Percentiles rank a stretch among this genome's conserved stretches.
Evolutionary conservation across 1,284 basidiomycete species (phyloP).

Genomic region (Amylostereum areolatum): DNA sequence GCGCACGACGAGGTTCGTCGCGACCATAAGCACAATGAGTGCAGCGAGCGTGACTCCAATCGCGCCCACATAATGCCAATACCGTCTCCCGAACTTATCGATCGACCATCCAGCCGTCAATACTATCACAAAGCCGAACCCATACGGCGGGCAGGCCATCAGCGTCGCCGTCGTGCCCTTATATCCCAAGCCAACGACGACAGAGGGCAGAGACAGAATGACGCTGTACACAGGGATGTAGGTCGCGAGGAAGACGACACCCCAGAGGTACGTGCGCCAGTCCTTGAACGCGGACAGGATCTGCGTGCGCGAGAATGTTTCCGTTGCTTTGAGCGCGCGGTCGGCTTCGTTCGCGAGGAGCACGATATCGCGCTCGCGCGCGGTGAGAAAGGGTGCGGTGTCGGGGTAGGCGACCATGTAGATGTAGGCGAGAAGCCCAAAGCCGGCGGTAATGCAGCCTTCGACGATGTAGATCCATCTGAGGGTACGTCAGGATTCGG

Average conservation of each 20-base stretch:
- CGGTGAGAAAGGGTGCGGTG: constrained; percentile 24
- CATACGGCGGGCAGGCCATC: constrained; percentile 12
- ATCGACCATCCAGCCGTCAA: constrained; percentile 3
- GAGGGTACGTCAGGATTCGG: constrained; percentile 17
- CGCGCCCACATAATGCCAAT: background rate
- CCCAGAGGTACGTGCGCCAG: constrained; percentile 10
- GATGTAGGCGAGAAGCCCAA: constrained; percentile 23
- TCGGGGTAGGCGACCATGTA: constrained; percentile 24
- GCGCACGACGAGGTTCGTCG: constrained; percentile 20
- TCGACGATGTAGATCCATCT: constrained; percentile 28
- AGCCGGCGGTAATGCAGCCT: constrained; percentile 25
- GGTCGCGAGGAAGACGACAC: constrained; percentile 11
- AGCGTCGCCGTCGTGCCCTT: constrained; percentile 9
- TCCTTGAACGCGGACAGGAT: constrained; percentile 7
- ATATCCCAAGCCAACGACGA: constrained; percentile 10
- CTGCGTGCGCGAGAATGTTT: constrained; percentile 2
- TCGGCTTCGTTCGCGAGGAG: constrained; percentile 8
- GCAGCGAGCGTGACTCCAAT: constrained; percentile 2
- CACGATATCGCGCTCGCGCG: constrained; percentile 19
- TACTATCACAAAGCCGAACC: constrained; percentile 6
- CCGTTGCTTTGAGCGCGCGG: constrained; percentile 6
- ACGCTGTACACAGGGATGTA: constrained; percentile 26
- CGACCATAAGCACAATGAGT: constrained; percentile 7
- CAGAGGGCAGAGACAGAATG: constrained; percentile 8
- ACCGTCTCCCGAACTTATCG: constrained; percentile 1